phyloP scores from a whole-genome alignment of 345 rosid species.

The Odontarrhena argentea region DNA sequence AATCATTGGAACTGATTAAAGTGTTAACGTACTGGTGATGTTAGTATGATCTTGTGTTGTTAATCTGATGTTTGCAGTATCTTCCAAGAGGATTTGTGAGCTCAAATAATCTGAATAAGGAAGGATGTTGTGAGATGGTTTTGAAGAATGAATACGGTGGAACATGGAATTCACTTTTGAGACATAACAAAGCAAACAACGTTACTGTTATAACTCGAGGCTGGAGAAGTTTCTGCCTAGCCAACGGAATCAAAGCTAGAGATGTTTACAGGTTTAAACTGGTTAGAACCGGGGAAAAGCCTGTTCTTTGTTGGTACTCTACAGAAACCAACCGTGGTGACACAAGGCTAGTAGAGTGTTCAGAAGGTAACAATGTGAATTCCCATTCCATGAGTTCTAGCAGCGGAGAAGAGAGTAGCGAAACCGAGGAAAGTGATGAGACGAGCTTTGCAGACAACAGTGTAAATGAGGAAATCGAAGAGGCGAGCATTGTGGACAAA shows the following conservation, averaged over 20 bases:
- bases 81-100: slow-evolving; percentile 33
- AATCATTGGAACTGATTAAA: not conserved
- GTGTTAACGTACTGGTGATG: not conserved
- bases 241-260: slow-evolving; percentile 24
- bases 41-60: not conserved
- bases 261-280: slow-evolving; percentile 35
- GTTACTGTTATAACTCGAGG: slow-evolving; percentile 20
- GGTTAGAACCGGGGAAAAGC: not conserved
- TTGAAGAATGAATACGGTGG: slow-evolving; percentile 30
- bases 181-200: not conserved
- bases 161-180: slow-evolving; percentile 22
- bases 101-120: slow-evolving; percentile 21
- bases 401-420: slow-evolving; percentile 17
- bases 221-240: slow-evolving; percentile 36
- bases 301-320: slow-evolving; percentile 22
- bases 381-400: slow-evolving; percentile 14
- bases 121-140: slow-evolving; percentile 20
- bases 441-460: not conserved
- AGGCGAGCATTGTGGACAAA: slow-evolving; percentile 7
- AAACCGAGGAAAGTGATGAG: slow-evolving; percentile 9
- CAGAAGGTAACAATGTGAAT: slow-evolving; percentile 3
- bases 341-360: slow-evolving; percentile 12
- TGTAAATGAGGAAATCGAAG: slow-evolving; percentile 2
- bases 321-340: slow-evolving; percentile 13
- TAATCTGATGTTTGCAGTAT: slow-evolving; percentile 25